Base-by-base conservation (phyloP, 2,329 filamentous ascomycete genomes). In the Nigrospora osmanthi region DNA sequence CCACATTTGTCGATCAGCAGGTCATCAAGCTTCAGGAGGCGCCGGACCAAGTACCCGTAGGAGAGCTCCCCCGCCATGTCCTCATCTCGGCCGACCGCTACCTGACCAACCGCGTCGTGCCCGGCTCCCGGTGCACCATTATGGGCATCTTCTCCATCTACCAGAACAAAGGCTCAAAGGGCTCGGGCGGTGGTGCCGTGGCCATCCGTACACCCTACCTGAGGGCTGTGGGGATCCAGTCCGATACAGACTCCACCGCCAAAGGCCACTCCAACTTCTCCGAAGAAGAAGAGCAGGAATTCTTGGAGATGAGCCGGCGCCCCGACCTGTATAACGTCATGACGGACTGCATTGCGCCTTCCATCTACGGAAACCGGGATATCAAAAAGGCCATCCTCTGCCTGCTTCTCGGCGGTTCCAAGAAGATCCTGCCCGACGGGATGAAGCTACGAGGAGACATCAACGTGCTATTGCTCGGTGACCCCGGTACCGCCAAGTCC, bases 141-240 rank as follows among this genome's bases (percentile, higher is more conserved):
- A 97, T 93, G 80, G 93, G 93, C 16, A 89, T 98, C 32, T 98
- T 96, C 70, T 96, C 91, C 30, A 97, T 97, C 59, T 98, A 96
- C 65, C 89, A 96, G 64, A 86, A 85, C 55, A 97, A 97, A 65
- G 86, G 84, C 35, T 85, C 80, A 36, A 94, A 90, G 65, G 86
- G 84, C 55, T 81, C 80, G 5, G 79, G 76, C 2, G 83, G 82
- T 43, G 85, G 85, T 2, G 93, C 93, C 2, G 90, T 97, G 3
- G 93, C 93, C 10, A 96, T 98, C 56, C 81, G 93, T 52, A 97
- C 94, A 40, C 93, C 93, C 0, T 98, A 98, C 59, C 75, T 98
- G 12, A 81, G 93, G 51, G 89, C 93, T 1, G 88, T 96, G 3
- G 93, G 93, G 5, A 91, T 98, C 47, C 87, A 89, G 53, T 89